A percentile compares a stretch with the other conserved stretches of the same genome.
Evolutionary conservation across 2,329 filamentous ascomycete genomes (phyloP).

Genomic region (Nemania diffusa): DNA sequence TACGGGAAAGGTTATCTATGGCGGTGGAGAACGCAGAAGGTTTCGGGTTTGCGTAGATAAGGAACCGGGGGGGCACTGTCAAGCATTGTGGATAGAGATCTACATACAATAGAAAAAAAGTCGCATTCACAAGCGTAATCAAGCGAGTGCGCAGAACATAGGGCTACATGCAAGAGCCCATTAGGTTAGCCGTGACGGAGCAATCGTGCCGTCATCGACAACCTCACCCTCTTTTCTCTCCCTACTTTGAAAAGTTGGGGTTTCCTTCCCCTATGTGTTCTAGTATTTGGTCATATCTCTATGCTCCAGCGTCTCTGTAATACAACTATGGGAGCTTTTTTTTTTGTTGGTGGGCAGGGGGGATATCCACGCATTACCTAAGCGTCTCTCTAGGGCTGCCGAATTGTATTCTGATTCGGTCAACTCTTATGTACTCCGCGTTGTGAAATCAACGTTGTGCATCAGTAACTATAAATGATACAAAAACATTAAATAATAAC

Average conservation of each 20-base stretch:
- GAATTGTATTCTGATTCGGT: neutral
- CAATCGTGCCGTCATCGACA: neutral
- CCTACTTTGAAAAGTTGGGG: neutral
- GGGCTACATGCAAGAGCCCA: neutral
- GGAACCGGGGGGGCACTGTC: neutral
- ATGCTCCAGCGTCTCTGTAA: slow-evolving; percentile 24
- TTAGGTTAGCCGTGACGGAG: neutral
- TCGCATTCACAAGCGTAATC: neutral
- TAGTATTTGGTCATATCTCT: slow-evolving; percentile 3
- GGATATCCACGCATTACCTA: neutral
- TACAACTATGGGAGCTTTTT: slow-evolving; percentile 2
- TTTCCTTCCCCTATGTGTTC: neutral
- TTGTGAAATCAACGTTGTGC: neutral
- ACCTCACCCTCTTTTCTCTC: neutral
- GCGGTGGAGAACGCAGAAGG: slow-evolving; percentile 89
- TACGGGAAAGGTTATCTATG: slow-evolving; percentile 81
- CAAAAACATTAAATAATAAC: neutral
- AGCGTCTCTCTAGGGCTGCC: neutral
- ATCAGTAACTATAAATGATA: neutral
- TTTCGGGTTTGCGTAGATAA: slow-evolving; percentile 78
- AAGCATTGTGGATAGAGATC: slow-evolving; percentile 2
- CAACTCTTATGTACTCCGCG: neutral
- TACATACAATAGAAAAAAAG: slow-evolving; percentile 20
- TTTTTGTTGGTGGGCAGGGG: neutral
- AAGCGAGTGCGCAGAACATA: neutral